Conservation (phyloP, 345 rosid species). For the Anacardium occidentale region DNA sequence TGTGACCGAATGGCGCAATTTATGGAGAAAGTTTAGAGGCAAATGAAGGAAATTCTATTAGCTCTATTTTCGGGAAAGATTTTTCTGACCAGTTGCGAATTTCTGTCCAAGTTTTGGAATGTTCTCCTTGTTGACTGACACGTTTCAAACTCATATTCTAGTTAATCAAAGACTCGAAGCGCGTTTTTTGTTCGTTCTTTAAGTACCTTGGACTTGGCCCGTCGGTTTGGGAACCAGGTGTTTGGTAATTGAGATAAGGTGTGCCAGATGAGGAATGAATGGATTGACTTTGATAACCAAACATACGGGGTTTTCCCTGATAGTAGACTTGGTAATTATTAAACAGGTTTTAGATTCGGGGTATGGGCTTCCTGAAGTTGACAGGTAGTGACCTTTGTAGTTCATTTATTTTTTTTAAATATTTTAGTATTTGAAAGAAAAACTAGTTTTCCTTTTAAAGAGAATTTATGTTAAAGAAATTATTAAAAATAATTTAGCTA, state of each 20-base stretch:
- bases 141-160: background rate
- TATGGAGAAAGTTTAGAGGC: conserved; percentile 13
- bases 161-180: too few relatives aligned
- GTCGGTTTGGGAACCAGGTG: background rate
- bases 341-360: background rate
- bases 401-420: background rate
- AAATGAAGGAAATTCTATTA: background rate
- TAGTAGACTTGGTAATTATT: too few relatives aligned
- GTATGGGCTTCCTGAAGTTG: background rate
- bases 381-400: background rate
- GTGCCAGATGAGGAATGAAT: background rate
- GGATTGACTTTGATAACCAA: background rate
- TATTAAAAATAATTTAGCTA: too few relatives aligned
- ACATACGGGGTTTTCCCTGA: background rate
- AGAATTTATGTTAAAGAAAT: too few relatives aligned
- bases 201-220: conserved; percentile 2
- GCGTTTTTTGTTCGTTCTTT: too few relatives aligned
- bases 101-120: conserved; percentile 1
- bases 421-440: background rate
- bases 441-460: too few relatives aligned
- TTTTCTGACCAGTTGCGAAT: background rate
- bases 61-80: conserved; percentile 9
- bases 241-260: background rate
- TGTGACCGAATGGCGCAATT: conserved; percentile 23
- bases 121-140: conserved; percentile 10